Percentiles rank a stretch among this genome's conserved stretches.
These are phyloP conservation scores for Pisolithus tinctorius DNA, from an alignment of 768 basidiomycete genomes.

Conservation along the genomic window DNA sequence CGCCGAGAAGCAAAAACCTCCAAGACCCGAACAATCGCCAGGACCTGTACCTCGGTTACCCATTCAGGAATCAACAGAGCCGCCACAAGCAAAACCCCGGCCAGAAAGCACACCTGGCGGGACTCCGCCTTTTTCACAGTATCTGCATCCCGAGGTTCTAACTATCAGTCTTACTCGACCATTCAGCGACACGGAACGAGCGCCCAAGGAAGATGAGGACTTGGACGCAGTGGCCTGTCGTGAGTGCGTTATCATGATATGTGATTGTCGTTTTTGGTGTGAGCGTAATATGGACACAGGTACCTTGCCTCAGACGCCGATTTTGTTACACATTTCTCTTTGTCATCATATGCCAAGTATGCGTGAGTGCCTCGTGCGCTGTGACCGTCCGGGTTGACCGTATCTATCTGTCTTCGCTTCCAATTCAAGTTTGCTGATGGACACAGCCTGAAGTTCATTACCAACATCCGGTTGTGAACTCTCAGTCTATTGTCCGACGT, in stretches of 20 bases:
- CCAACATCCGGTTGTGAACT: too few species aligned
- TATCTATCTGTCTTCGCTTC: too few species aligned
- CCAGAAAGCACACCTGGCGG: conserved; percentile 26
- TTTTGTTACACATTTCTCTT: background rate
- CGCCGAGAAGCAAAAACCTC: background rate
- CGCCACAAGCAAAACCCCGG: conserved; percentile 18
- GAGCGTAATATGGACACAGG: background rate
- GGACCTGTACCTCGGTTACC: conserved; percentile 8
- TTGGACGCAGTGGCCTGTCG: conserved; percentile 58
- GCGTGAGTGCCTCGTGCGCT: too few species aligned
- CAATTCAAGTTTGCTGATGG: too few species aligned
- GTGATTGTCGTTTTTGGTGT: conserved; percentile 39
- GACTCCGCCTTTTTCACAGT: conserved; percentile 61
- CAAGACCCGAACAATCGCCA: conserved; percentile 1
- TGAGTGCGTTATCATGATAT: conserved; percentile 66
- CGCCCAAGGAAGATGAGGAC: conserved; percentile 36
- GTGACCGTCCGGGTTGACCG: too few species aligned
- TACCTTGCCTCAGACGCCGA: background rate
- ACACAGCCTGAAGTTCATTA: too few species aligned
- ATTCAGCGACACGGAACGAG: conserved; percentile 23
- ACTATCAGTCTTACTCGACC: conserved; percentile 25
- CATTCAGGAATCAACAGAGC: conserved; percentile 25
- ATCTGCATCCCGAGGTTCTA: conserved; percentile 29
- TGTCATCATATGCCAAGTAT: too few species aligned
- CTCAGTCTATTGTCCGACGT: too few species aligned